A percentile compares a stretch with the other conserved stretches of the same genome.
These are phyloP conservation scores for Botrytis pseudocinerea DNA, from an alignment of 2,329 filamentous ascomycete genomes.

Conservation along the genomic window DNA sequence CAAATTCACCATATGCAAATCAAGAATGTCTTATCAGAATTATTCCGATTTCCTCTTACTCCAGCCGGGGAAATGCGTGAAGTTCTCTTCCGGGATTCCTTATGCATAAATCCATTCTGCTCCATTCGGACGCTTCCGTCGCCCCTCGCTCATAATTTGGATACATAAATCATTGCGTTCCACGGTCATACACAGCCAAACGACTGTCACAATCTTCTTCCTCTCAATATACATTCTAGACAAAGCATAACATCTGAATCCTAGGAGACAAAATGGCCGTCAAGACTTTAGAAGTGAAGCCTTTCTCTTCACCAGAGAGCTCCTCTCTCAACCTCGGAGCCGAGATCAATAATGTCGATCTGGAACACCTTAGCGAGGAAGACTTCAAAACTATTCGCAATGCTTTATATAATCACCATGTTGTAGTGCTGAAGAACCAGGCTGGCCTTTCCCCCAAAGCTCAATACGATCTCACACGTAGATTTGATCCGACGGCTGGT, in stretches of 20 bases:
- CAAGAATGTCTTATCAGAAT: neutral
- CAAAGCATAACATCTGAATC: neutral
- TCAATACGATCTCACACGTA: conserved; percentile 71
- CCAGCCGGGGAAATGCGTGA: neutral
- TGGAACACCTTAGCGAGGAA: conserved; percentile 63
- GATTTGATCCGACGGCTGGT: conserved; percentile 65
- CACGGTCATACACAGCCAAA: neutral
- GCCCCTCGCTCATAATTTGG: neutral
- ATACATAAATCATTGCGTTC: conserved; percentile 5
- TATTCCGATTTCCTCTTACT: neutral
- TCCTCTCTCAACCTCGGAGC: conserved; percentile 60
- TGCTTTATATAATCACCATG: conserved; percentile 67
- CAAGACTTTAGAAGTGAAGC: conserved; percentile 37
- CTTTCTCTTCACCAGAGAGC: conserved; percentile 31
- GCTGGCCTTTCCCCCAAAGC: conserved; percentile 63
- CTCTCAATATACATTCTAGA: neutral
- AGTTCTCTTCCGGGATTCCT: neutral
- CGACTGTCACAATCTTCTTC: neutral
- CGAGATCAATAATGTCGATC: conserved; percentile 55
- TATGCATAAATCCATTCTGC: neutral
- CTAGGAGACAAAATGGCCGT: conserved; percentile 34
- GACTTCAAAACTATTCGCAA: conserved; percentile 65
- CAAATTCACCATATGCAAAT: neutral
- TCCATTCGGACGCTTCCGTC: neutral
- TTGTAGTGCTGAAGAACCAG: conserved; percentile 72